Conservation (phyloP, 2,329 filamentous ascomycete genomes). For the Pleurostoma richardsiae region DNA sequence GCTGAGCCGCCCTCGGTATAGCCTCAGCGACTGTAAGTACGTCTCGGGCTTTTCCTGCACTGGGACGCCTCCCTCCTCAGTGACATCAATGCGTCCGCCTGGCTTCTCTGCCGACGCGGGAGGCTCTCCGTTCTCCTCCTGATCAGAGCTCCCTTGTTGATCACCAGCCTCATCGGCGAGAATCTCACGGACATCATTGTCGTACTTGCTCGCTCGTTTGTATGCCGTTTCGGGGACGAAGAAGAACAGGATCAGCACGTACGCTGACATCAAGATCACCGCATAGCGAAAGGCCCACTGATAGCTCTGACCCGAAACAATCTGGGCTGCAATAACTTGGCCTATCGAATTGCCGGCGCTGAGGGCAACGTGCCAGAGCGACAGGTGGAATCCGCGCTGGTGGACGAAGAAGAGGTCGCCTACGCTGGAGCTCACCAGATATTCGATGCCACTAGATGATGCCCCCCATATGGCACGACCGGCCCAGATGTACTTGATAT, state of each 20-base stretch:
- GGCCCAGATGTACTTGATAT: conserved; percentile 29
- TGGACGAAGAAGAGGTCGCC: conserved; percentile 41
- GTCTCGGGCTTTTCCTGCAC: conserved; percentile 22
- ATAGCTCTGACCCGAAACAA: conserved; percentile 33
- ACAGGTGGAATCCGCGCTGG: conserved; percentile 35
- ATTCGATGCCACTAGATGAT: conserved; percentile 45
- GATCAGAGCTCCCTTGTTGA: not conserved
- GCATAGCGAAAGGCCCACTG: conserved; percentile 35
- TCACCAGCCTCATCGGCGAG: conserved; percentile 12
- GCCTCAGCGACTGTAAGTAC: conserved; percentile 23
- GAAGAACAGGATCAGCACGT: conserved; percentile 24
- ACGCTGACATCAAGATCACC: not conserved
- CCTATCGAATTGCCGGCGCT: conserved; percentile 33
- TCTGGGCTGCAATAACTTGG: conserved; percentile 32
- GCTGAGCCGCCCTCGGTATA: conserved; percentile 29
- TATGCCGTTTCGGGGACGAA: conserved; percentile 48
- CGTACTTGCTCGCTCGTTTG: conserved; percentile 19
- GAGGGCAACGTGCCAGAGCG: conserved; percentile 34
- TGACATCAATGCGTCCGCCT: not conserved
- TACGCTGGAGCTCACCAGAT: conserved; percentile 46
- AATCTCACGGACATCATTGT: conserved; percentile 7
- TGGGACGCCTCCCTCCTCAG: conserved; percentile 6
- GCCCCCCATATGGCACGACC: conserved; percentile 39
- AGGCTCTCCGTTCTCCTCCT: not conserved
- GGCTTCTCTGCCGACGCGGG: not conserved